Conservation (phyloP, 306 rosid species). For the Abrus pulchellus region DNA sequence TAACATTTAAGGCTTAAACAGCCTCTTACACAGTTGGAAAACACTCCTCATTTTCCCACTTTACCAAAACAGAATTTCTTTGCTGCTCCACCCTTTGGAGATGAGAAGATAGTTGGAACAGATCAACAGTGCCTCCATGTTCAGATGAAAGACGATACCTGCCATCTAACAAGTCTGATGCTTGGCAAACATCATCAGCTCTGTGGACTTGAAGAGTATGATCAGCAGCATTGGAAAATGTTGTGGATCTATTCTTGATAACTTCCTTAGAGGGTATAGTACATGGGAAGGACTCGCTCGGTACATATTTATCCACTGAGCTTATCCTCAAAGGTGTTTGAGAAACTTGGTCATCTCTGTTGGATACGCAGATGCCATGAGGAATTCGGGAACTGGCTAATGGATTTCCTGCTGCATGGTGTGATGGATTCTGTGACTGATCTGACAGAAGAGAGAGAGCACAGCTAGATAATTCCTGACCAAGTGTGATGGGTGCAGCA, state of each 20-base stretch:
- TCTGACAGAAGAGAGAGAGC: slow-evolving; percentile 99
- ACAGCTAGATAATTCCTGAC: slow-evolving; percentile 62
- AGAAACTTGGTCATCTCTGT: slow-evolving; percentile 45
- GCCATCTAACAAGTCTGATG: slow-evolving; percentile 35
- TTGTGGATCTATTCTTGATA: slow-evolving; percentile 48
- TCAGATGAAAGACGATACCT: slow-evolving; percentile 53
- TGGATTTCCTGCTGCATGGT: slow-evolving; percentile 50
- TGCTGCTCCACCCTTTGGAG: slow-evolving; percentile 84
- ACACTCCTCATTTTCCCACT: slow-evolving; percentile 62
- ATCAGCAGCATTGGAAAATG: slow-evolving; percentile 47
- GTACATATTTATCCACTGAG: slow-evolving; percentile 48
- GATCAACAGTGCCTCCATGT: slow-evolving; percentile 63
- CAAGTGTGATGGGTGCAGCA: slow-evolving; percentile 44
- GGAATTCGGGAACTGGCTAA: slow-evolving; percentile 44
- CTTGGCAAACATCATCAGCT: slow-evolving; percentile 45
- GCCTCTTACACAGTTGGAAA: slow-evolving; percentile 54
- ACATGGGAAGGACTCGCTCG: slow-evolving; percentile 51
- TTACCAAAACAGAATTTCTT: slow-evolving; percentile 62
- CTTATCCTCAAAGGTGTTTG: slow-evolving; percentile 43
- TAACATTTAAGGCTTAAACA: slow-evolving; percentile 52
- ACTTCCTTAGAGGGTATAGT: slow-evolving; percentile 50
- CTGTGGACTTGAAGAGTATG: slow-evolving; percentile 41
- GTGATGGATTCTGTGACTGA: slow-evolving; percentile 62
- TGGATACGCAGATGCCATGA: slow-evolving; percentile 41
- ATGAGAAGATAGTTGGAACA: slow-evolving; percentile 79